Percentiles rank a stretch among this genome's conserved stretches.
phyloP scores from a whole-genome alignment of 768 basidiomycete species.

The Suillus subaureus region DNA sequence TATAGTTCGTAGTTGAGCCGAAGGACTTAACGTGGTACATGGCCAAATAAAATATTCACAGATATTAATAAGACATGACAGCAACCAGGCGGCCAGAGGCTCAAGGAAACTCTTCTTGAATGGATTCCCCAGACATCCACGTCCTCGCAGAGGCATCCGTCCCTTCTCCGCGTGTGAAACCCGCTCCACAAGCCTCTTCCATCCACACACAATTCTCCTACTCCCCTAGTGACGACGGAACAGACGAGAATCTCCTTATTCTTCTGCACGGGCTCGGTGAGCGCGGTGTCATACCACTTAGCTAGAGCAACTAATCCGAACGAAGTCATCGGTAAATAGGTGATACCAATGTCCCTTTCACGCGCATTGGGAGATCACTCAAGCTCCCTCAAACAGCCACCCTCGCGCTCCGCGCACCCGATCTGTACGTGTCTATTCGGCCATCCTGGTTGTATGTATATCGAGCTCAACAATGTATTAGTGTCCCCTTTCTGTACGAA shows the following conservation, averaged over 20 bases:
- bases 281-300: conserved; percentile 17
- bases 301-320: conserved; percentile 6
- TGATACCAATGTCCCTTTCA: conserved; percentile 80
- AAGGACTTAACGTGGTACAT: too few relatives aligned
- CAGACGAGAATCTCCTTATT: conserved; percentile 83
- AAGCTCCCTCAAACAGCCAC: conserved; percentile 90
- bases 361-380: conserved; percentile 67
- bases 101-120: not conserved
- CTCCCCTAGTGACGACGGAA: conserved; percentile 75
- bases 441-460: not conserved
- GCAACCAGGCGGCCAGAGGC: too few relatives aligned
- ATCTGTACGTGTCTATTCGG: conserved; percentile 52
- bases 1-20: too few relatives aligned
- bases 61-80: not conserved
- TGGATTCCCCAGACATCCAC: conserved; percentile 18
- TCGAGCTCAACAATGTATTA: conserved; percentile 29
- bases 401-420: conserved; percentile 78
- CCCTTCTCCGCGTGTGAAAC: conserved; percentile 44
- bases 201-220: conserved; percentile 68
- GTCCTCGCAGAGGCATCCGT: conserved; percentile 18
- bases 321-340: conserved; percentile 45
- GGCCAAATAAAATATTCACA: too few relatives aligned
- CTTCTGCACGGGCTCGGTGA: conserved; percentile 85
- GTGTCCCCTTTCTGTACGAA: conserved; percentile 79
- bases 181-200: conserved; percentile 43